Percentiles rank a stretch among this genome's conserved stretches.
These are phyloP conservation scores for Termitomyces eurrhizus DNA, from an alignment of 768 basidiomycete genomes.

Conservation along the genomic window DNA sequence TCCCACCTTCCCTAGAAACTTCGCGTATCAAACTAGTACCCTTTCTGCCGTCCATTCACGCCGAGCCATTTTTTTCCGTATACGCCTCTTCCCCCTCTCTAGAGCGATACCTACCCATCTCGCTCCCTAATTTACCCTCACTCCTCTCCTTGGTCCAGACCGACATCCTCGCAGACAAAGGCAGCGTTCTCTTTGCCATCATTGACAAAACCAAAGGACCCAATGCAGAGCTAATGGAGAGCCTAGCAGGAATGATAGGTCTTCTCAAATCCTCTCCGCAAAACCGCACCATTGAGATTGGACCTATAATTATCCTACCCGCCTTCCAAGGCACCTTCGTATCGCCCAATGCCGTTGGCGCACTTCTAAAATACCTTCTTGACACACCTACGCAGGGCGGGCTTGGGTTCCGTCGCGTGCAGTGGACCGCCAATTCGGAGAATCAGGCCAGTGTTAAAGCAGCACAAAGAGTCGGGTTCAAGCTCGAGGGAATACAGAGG, in stretches of 20 bases:
- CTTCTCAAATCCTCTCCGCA: conserved; percentile 30
- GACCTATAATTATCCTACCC: conserved; percentile 43
- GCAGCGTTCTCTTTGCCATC: conserved; percentile 36
- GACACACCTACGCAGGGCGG: conserved; percentile 37
- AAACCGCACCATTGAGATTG: conserved; percentile 42
- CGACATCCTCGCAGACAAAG: conserved; percentile 22
- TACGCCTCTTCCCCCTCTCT: conserved; percentile 26
- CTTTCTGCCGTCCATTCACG: conserved; percentile 35
- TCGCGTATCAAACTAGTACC: conserved; percentile 39
- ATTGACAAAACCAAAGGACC: conserved; percentile 40
- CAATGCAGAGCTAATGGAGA: conserved; percentile 13
- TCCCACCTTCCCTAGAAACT: conserved; percentile 34
- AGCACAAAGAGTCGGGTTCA: conserved; percentile 53
- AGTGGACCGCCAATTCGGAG: conserved; percentile 44
- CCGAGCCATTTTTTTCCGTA: conserved; percentile 10
- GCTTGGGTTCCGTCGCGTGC: conserved; percentile 49
- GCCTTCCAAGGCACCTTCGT: conserved; percentile 48
- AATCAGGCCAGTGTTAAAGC: conserved; percentile 42
- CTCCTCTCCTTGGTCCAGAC: conserved; percentile 27
- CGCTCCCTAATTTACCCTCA: conserved; percentile 23
- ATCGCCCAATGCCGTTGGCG: conserved; percentile 39
- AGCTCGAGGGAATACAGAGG: conserved; percentile 38
- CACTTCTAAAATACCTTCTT: conserved; percentile 36
- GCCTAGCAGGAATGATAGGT: conserved; percentile 50
- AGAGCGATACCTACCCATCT: conserved; percentile 37